Base-by-base conservation (phyloP, 495 filamentous ascomycete species). In the Rostrohypoxylon terebratum region DNA sequence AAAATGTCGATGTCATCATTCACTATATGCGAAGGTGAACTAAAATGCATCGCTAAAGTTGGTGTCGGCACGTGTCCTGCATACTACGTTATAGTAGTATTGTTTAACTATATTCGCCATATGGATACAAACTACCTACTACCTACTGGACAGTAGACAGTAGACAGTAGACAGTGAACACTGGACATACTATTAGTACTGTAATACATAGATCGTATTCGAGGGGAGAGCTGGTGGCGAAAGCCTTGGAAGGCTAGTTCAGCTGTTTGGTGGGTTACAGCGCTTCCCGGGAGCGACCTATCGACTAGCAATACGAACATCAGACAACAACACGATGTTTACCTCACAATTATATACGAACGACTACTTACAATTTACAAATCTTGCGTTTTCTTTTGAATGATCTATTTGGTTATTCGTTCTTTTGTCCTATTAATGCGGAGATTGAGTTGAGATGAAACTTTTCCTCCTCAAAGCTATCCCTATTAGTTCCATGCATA, bases 191-290 rank as follows among this genome's bases (percentile, higher is more conserved):
- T n/a, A n/a, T n/a, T n/a, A n/a, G n/a, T n/a, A n/a, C n/a, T n/a
- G n/a, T n/a, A n/a, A n/a, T n/a, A n/a, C n/a, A 9, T 38, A 18
- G 38, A 57, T 75, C 64, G 68, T 72, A 72, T 75, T 72, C 55
- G 34, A 59, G 40, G 58, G 20, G 34, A 25, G 48, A 38, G 51
- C 47, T 31, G 23, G 61, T 58, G 57, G 61, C 51, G 36, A 34
- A 70, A 65, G 48, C 13, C 48, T 31, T 28, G 21, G 47, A 23
- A 62, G 59, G 48, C 48, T 62, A 42, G 64, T 38, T 71, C 34
- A 62, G 68, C 44, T 67, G 67, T 34, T 33, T 51, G 66, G 38
- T 62, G 65, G 57, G 65, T 68, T 68, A 45, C 65, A 68, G n/a
- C 54, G 55, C 34, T 59, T 59, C 16, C 20, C 20, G 18, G 25